Evolutionary conservation across 2,329 filamentous ascomycete species (phyloP).

Genomic region (Coccinonectria pachysandricola): DNA sequence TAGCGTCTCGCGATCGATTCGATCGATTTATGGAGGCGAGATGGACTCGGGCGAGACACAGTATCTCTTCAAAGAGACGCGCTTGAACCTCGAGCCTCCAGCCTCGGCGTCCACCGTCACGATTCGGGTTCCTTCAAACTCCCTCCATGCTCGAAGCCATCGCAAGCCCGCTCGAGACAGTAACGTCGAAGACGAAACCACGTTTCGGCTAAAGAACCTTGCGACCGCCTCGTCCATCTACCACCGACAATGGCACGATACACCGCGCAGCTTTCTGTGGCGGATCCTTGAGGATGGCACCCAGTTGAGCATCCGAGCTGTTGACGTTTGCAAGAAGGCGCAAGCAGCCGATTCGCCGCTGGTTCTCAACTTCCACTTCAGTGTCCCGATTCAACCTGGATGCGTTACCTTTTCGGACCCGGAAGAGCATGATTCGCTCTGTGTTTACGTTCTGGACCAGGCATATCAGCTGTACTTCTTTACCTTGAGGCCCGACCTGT

Average conservation of each 20-base stretch:
- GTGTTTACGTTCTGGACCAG: conserved; percentile 69
- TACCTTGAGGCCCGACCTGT: conserved; percentile 72
- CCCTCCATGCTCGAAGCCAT: conserved; percentile 32
- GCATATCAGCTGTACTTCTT: conserved; percentile 76
- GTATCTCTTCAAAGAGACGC: conserved; percentile 76
- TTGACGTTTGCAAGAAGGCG: conserved; percentile 65
- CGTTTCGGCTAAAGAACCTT: conserved; percentile 62
- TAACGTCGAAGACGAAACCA: conserved; percentile 55
- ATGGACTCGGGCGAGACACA: conserved; percentile 55
- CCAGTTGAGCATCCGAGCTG: conserved; percentile 70
- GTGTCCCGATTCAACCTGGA: conserved; percentile 58
- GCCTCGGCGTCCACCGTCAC: conserved; percentile 59
- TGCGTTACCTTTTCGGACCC: conserved; percentile 79
- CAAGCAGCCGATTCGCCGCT: conserved; percentile 60
- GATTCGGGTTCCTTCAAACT: conserved; percentile 53
- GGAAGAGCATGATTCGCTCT: conserved; percentile 65
- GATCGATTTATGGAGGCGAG: conserved; percentile 52
- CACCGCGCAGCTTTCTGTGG: conserved; percentile 85
- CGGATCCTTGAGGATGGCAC: conserved; percentile 71
- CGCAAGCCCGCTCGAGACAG: conserved; percentile 26
- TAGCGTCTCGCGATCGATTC: conserved; percentile 10
- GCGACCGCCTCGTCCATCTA: conserved; percentile 75
- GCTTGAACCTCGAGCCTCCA: conserved; percentile 68
- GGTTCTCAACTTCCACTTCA: conserved; percentile 69
- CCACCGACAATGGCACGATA: conserved; percentile 64